Evolutionary conservation across 2,329 filamentous ascomycete genomes (phyloP), one percentile per base, ranked within the genome.

Genomic region (Whalleya microplaca): DNA sequence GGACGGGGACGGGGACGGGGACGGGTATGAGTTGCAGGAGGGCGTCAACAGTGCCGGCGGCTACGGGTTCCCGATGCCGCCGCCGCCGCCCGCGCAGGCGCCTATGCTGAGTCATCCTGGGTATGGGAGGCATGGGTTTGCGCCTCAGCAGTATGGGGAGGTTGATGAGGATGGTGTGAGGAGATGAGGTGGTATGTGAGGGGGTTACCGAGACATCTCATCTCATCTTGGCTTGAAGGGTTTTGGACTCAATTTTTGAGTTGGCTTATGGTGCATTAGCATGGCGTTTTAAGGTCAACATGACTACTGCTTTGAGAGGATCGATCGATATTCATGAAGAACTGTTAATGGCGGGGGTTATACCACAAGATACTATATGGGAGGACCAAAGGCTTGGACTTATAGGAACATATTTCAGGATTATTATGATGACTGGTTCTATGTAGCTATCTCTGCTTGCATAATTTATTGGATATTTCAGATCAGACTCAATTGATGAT

Each of bases 11-110:
- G 20, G 9, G 3, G 51, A 45, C 2, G 20, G 41, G 12, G 79
- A 82, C 56, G 72, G 73, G 3, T 84, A 81, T 51, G 82, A 84
- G 71, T 69, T 84, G 66, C 73, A 77, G 27, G 72, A 78, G 52
- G 79, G 81, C 0, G 72, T 78, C 29, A 69, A 67, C 44, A 71
- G 69, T 20, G 72, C 68, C 3, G 71, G 68, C 21, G 61, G 69
- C 16, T 51, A 66, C 47, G 50, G 55, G 9, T 48, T 50, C 45
- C 48, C 56, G 12, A 44, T 58, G 3, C 56, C 58, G 18, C 50
- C 62, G 50, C 58, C 66, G 64, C 54, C 57, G 45, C 49, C 56
- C 47, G 45, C 68, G 48, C 58, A 76, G 48, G 71, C 78, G 2
- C 79, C 80, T 0, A 68, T 77, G 21, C 66, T 82, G 41, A 72